Percentiles rank a stretch among this genome's conserved stretches.
These are phyloP conservation scores for Oryza nivara DNA, from an alignment of 176 grass and related monocot species.

Conservation along the genomic window DNA sequence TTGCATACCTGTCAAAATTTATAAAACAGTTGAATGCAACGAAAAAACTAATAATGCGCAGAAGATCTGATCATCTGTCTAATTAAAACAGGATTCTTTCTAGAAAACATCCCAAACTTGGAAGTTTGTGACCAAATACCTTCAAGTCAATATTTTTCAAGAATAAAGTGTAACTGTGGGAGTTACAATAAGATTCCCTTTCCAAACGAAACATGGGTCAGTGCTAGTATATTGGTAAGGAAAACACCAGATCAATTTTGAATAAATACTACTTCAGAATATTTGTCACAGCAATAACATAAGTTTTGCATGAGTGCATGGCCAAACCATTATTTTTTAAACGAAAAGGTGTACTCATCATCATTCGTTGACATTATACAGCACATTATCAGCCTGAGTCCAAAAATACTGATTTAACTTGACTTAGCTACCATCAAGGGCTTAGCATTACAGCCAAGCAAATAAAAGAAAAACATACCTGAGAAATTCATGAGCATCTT, in stretches of 20 bases:
- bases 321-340: slow-evolving; percentile 3
- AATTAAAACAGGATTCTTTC: slow-evolving; percentile 9
- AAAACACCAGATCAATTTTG: not conserved
- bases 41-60: slow-evolving; percentile 18
- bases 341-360: not conserved
- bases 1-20: slow-evolving; percentile 70
- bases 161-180: not conserved
- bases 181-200: not conserved
- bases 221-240: not conserved
- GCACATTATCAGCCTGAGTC: not conserved
- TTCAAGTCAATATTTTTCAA: not conserved
- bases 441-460: slow-evolving; percentile 10
- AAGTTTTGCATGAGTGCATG: slow-evolving; percentile 10
- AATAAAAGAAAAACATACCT: slow-evolving; percentile 53
- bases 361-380: not conserved
- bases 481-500: slow-evolving; percentile 97
- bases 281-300: not conserved
- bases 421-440: not conserved
- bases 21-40: slow-evolving; percentile 31
- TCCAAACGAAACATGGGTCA: not conserved
- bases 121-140: not conserved
- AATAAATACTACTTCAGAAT: not conserved
- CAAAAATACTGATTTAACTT: not conserved
- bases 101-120: not conserved
- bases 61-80: slow-evolving; percentile 11